Percentiles rank a stretch among this genome's conserved stretches.
Evolutionary conservation across 495 filamentous ascomycete genomes (phyloP).

Genomic region (Penicillium maclennaniae): DNA sequence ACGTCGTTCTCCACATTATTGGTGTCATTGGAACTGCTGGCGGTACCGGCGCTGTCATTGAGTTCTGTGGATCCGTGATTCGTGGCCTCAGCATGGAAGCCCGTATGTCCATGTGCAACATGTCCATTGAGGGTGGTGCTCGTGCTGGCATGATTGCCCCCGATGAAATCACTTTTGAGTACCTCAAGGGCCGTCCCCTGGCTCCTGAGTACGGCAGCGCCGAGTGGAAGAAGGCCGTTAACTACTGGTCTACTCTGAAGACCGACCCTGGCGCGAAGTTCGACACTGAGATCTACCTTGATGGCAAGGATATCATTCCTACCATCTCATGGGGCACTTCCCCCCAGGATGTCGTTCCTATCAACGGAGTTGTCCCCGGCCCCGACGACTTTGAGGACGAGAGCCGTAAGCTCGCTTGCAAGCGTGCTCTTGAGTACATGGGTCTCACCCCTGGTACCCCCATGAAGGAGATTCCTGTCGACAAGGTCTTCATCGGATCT

Average conservation of each 20-base stretch:
- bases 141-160: slow-evolving; percentile 96
- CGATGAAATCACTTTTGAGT: slow-evolving; percentile 90
- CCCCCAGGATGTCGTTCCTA: slow-evolving; percentile 91
- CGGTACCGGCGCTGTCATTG: slow-evolving; percentile 90
- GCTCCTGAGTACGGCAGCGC: slow-evolving; percentile 77
- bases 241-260: slow-evolving; percentile 82
- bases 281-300: slow-evolving; percentile 80
- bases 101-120: slow-evolving; percentile 99
- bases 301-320: slow-evolving; percentile 87
- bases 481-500: slow-evolving; percentile 97
- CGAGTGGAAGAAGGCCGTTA: slow-evolving; percentile 86
- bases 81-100: slow-evolving; percentile 90
- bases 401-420: slow-evolving; percentile 70
- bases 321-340: slow-evolving; percentile 97
- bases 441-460: slow-evolving; percentile 77
- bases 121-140: slow-evolving; percentile 98
- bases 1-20: slow-evolving; percentile 91
- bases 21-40: slow-evolving; percentile 93
- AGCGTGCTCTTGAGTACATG: slow-evolving; percentile 92
- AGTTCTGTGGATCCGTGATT: slow-evolving; percentile 94
- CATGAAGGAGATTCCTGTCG: slow-evolving; percentile 84
- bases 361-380: slow-evolving; percentile 83
- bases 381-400: slow-evolving; percentile 81
- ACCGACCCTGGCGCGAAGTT: slow-evolving; percentile 83
- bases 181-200: slow-evolving; percentile 84